Conservation (phyloP, 352 stramenopile genomes). For the Globisporangium solare region DNA sequence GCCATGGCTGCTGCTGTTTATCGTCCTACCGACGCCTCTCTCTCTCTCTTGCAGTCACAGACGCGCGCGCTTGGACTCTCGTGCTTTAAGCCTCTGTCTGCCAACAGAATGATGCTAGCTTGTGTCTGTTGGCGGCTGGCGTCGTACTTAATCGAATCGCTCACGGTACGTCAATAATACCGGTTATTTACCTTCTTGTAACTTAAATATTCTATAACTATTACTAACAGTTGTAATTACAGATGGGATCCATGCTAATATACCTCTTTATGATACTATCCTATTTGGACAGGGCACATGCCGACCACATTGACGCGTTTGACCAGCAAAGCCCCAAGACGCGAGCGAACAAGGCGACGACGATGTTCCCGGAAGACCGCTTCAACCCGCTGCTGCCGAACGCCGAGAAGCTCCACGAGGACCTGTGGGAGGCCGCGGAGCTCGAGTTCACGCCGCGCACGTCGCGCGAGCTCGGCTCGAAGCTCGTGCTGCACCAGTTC, state of each 20-base stretch:
- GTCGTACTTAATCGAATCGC: slow-evolving; percentile 11
- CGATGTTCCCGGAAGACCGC: slow-evolving; percentile 78
- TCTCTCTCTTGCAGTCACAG: background rate
- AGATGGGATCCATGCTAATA: no score
- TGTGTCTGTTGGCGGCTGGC: slow-evolving; percentile 9
- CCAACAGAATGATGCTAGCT: slow-evolving; percentile 11
- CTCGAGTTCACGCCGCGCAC: slow-evolving; percentile 62
- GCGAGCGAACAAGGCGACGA: slow-evolving; percentile 6
- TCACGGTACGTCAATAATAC: background rate
- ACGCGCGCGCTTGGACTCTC: slow-evolving; percentile 8
- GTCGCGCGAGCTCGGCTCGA: slow-evolving; percentile 59
- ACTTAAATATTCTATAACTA: background rate
- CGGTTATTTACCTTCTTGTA: no score
- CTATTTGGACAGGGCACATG: no score
- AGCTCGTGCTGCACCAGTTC: slow-evolving; percentile 80
- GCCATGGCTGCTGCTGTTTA: slow-evolving; percentile 58
- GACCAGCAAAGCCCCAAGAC: slow-evolving; percentile 6
- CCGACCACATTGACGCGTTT: background rate
- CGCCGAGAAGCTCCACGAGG: slow-evolving; percentile 62
- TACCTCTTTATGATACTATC: background rate
- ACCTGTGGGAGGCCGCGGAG: slow-evolving; percentile 43
- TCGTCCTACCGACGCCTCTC: background rate
- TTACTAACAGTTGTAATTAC: no score
- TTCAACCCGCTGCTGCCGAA: slow-evolving; percentile 76
- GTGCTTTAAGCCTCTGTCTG: slow-evolving; percentile 13